phyloP scores from a whole-genome alignment of 1,139 yeast species.

The Hansenula lynferdii region DNA sequence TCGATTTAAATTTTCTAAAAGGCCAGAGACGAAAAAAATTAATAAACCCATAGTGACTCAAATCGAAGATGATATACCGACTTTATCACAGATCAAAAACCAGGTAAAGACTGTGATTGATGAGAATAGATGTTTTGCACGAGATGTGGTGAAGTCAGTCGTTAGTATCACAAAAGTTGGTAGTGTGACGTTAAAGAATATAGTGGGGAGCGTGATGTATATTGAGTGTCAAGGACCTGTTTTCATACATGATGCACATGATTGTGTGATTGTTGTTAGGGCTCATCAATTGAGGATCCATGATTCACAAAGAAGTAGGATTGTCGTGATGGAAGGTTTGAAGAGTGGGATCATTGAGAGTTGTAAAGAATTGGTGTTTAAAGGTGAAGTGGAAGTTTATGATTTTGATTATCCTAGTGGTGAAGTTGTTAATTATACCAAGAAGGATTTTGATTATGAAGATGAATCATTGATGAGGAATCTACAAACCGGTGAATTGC shows the following conservation, averaged over 20 bases:
- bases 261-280: constrained; percentile 25
- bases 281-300: constrained; percentile 43
- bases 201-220: constrained; percentile 19
- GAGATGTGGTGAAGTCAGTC: no score
- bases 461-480: no score
- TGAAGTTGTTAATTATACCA: no score
- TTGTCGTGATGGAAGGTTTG: constrained; percentile 19
- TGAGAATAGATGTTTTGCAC: no score
- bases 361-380: constrained; percentile 24
- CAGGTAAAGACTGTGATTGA: no score
- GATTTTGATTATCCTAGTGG: constrained; percentile 29
- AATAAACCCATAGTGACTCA: no score
- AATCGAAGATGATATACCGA: background rate
- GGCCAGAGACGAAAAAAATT: constrained; percentile 3
- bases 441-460: no score
- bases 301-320: constrained; percentile 19
- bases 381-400: constrained; percentile 22
- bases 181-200: constrained; percentile 16
- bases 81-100: background rate
- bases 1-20: constrained; percentile 7
- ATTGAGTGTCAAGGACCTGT: constrained; percentile 32
- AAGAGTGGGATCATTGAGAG: constrained; percentile 32
- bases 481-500: no score
- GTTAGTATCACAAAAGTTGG: no score
- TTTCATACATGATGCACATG: constrained; percentile 25